Evolutionary conservation across 768 basidiomycete genomes (phyloP).

Genomic region (Trametes cinnabarina): DNA sequence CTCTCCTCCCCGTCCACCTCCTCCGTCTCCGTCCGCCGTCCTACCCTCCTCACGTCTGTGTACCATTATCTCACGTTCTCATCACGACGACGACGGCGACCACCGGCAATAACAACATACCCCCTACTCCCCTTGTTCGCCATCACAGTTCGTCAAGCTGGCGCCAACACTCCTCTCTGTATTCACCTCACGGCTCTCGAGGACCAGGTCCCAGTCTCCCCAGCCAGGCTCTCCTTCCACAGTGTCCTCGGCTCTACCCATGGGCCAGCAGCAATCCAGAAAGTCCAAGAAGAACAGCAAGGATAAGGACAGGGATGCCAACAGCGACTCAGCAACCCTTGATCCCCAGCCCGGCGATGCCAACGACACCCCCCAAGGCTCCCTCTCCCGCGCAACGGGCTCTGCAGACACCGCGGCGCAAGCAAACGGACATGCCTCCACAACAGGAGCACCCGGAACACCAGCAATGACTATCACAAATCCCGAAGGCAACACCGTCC

Average conservation of each 20-base stretch:
- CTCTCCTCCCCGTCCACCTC: conserved; percentile 13
- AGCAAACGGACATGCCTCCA: conserved; percentile 38
- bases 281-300: conserved; percentile 70
- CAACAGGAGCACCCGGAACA: conserved; percentile 33
- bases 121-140: conserved; percentile 4
- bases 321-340: conserved; percentile 32
- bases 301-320: conserved; percentile 62
- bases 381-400: conserved; percentile 45
- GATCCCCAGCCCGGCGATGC: conserved; percentile 44
- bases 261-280: conserved; percentile 86
- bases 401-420: conserved; percentile 35
- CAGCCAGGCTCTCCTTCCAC: conserved; percentile 50
- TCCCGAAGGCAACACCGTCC: conserved; percentile 33
- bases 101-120: conserved; percentile 9
- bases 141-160: conserved; percentile 49
- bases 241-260: conserved; percentile 43
- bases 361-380: conserved; percentile 39
- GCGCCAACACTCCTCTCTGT: conserved; percentile 80
- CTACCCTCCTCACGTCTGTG: conserved; percentile 8
- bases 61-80: conserved; percentile 18
- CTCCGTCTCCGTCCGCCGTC: neutral
- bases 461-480: conserved; percentile 35
- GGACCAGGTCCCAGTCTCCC: conserved; percentile 71
- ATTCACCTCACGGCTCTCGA: conserved; percentile 67
- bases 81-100: neutral